Evolutionary conservation across 768 basidiomycete genomes (phyloP).

Genomic region (Hypholoma sublateritium): DNA sequence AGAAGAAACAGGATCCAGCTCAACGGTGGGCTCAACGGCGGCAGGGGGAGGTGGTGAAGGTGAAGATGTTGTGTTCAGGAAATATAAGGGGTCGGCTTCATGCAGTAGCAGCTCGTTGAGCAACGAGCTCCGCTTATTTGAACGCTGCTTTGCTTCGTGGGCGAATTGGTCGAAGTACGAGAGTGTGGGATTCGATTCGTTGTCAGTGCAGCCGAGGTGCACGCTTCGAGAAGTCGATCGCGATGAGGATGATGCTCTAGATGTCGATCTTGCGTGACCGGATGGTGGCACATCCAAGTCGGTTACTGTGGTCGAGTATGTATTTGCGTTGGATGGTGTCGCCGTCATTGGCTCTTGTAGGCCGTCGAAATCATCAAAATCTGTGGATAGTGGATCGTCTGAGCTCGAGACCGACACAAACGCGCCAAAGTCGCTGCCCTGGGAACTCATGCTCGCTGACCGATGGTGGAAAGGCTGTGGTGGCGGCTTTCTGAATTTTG

Average conservation of each 20-base stretch:
- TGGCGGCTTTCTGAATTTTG: background rate
- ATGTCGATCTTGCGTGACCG: background rate
- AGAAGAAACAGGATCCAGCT: too few species aligned
- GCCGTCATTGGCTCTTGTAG: conserved; percentile 1
- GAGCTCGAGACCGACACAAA: conserved; percentile 57
- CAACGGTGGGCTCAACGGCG: background rate
- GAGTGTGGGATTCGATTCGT: conserved; percentile 30
- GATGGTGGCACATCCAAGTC: background rate
- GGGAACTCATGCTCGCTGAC: conserved; percentile 25
- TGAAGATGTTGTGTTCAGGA: conserved; percentile 31
- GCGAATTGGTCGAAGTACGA: conserved; percentile 64
- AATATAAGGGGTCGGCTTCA: conserved; percentile 73
- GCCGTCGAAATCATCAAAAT: conserved; percentile 9
- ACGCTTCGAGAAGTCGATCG: conserved; percentile 2
- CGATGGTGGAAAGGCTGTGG: conserved; percentile 12
- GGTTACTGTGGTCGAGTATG: background rate
- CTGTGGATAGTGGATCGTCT: conserved; percentile 48
- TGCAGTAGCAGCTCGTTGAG: conserved; percentile 65
- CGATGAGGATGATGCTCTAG: background rate
- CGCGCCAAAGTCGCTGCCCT: conserved; percentile 56
- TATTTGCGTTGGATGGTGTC: conserved; percentile 5
- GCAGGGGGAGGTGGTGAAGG: background rate
- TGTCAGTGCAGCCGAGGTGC: background rate
- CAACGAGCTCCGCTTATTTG: conserved; percentile 51
- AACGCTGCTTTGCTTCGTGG: conserved; percentile 52